Percentiles rank a stretch among this genome's conserved stretches.
These are phyloP conservation scores for Diaporthe nobilis DNA, from an alignment of 2,329 filamentous ascomycete species.

Conservation along the genomic window DNA sequence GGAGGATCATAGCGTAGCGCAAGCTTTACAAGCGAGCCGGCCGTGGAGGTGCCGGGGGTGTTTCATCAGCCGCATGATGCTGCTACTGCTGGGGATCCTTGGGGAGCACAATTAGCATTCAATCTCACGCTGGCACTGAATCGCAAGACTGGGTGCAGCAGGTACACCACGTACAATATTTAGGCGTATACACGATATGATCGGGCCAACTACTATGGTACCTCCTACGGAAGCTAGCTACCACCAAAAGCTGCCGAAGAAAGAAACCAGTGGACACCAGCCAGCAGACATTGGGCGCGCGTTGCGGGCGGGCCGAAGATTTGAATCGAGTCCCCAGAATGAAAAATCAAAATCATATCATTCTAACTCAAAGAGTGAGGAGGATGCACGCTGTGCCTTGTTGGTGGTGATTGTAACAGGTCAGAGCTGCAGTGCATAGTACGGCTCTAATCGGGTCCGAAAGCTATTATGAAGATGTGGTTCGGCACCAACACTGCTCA, in stretches of 20 bases:
- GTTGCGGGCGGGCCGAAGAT: not conserved
- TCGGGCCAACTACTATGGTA: not conserved
- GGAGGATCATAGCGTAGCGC: slow-evolving; percentile 15
- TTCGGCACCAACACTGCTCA: not conserved
- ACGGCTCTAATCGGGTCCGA: slow-evolving; percentile 10
- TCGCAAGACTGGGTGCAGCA: not conserved
- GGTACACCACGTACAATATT: not conserved
- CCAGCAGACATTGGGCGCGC: not conserved
- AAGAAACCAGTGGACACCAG: not conserved
- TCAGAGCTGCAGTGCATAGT: not conserved
- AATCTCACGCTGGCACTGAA: not conserved
- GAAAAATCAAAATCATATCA: not conserved
- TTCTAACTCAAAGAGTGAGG: not conserved
- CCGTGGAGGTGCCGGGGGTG: not conserved
- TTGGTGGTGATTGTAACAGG: not conserved
- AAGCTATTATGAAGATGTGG: not conserved
- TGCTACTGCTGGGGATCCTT: not conserved
- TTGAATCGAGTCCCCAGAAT: not conserved
- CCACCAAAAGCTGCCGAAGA: not conserved
- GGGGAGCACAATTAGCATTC: not conserved
- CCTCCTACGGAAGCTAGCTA: not conserved
- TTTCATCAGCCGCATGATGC: not conserved
- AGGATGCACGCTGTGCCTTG: not conserved
- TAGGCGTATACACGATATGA: not conserved
- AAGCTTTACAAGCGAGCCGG: not conserved